Percentiles rank a stretch among this genome's conserved stretches.
Conservation (phyloP, 1,284 basidiomycete species). For the Cutaneotrichosporon sp. region DNA sequence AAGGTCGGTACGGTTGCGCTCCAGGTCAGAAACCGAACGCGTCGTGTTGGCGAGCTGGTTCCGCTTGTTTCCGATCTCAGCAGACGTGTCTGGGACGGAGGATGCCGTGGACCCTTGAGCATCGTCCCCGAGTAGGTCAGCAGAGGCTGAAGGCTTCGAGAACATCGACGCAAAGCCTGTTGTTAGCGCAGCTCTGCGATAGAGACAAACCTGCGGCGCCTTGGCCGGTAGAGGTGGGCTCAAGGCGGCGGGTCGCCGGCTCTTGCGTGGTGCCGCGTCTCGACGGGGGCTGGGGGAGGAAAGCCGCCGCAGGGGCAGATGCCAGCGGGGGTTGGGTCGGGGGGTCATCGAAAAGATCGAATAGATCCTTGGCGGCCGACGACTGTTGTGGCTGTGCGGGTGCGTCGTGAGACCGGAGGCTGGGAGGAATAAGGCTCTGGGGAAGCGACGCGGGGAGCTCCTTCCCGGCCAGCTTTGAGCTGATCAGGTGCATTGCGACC, state of each 20-base stretch:
- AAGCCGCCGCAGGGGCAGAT: constrained; percentile 20
- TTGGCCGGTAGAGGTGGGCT: neutral
- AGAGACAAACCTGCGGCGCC: neutral
- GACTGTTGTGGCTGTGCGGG: constrained; percentile 5
- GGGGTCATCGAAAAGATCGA: constrained; percentile 51
- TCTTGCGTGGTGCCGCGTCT: constrained; percentile 16
- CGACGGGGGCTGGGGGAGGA: constrained; percentile 33
- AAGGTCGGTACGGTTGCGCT: constrained; percentile 47
- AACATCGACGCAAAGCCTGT: neutral
- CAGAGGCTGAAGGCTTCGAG: neutral
- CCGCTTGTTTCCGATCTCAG: constrained; percentile 80
- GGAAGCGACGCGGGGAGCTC: constrained; percentile 76
- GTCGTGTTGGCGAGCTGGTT: constrained; percentile 82
- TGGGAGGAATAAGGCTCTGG: constrained; percentile 73
- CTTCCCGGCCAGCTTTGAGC: constrained; percentile 79
- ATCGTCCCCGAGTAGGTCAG: constrained; percentile 51
- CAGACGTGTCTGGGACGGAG: constrained; percentile 52
- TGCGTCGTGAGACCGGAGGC: constrained; percentile 29
- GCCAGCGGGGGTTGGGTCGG: constrained; percentile 6
- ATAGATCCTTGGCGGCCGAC: constrained; percentile 47
- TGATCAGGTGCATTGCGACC: constrained; percentile 93
- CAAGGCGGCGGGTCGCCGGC: neutral
- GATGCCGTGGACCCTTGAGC: constrained; percentile 22
- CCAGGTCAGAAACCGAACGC: constrained; percentile 49
- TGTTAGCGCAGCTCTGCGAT: neutral